Evolutionary conservation across 768 basidiomycete species (phyloP).

Genomic region (Leucogyrophana mollusca): DNA sequence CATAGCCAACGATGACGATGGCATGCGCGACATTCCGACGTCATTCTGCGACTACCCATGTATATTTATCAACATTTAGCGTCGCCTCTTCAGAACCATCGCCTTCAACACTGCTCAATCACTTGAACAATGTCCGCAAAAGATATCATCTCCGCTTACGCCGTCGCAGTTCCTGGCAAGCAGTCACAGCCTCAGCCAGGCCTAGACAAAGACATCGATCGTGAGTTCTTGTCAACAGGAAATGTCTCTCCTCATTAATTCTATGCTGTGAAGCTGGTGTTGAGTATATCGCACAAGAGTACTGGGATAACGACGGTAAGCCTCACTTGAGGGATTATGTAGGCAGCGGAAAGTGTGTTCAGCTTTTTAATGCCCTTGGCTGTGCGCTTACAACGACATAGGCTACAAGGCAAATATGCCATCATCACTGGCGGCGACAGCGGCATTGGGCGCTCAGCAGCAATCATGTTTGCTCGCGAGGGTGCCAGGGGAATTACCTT

Average conservation of each 20-base stretch:
- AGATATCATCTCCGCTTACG: slow-evolving; percentile 35
- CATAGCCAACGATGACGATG: no score
- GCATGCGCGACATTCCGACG: no score
- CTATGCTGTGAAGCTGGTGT: slow-evolving; percentile 26
- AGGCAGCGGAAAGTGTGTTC: slow-evolving; percentile 43
- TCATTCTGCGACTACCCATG: no score
- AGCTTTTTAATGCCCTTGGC: not conserved
- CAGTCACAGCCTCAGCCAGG: slow-evolving; percentile 52
- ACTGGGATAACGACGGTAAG: slow-evolving; percentile 51
- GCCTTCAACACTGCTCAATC: not conserved
- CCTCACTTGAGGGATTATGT: slow-evolving; percentile 51
- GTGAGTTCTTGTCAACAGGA: slow-evolving; percentile 27
- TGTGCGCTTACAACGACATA: not conserved
- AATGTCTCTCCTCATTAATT: not conserved
- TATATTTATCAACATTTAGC: no score
- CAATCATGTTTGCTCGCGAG: slow-evolving; percentile 51
- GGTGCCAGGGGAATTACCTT: slow-evolving; percentile 52
- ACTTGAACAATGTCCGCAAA: not conserved
- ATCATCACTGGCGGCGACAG: slow-evolving; percentile 36
- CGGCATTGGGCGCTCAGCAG: slow-evolving; percentile 52
- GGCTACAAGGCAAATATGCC: slow-evolving; percentile 6
- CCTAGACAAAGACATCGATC: slow-evolving; percentile 47
- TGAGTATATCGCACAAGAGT: slow-evolving; percentile 41
- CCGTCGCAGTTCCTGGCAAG: slow-evolving; percentile 32
- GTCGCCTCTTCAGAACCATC: no score